These are phyloP conservation scores for Entomortierella parvispora DNA, from an alignment of 192 early-diverging fungal genomes.

Conservation along the genomic window DNA sequence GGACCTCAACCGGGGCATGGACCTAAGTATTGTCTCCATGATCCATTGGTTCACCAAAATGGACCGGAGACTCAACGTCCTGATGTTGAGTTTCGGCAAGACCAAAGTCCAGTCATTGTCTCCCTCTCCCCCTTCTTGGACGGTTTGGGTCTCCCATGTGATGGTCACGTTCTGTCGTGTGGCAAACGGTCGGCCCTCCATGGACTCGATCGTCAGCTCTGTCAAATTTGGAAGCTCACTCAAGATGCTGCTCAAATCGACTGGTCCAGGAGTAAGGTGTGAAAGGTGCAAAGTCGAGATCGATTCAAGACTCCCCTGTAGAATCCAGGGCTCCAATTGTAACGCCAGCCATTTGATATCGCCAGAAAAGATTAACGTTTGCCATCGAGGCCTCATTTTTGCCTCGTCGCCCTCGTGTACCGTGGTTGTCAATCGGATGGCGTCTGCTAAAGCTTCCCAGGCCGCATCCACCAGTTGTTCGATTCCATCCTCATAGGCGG, in stretches of 20 bases:
- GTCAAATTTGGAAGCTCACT: not conserved
- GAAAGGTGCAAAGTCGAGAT: not conserved
- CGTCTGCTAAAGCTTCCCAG: not conserved
- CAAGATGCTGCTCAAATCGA: constrained; percentile 12
- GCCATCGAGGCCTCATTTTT: not conserved
- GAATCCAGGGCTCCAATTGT: not conserved
- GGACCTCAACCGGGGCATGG: constrained; percentile 2
- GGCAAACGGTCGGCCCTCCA: not conserved
- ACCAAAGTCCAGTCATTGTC: not conserved
- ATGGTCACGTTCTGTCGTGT: constrained; percentile 1
- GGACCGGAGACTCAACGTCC: not conserved
- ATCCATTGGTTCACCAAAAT: not conserved
- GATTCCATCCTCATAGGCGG: not conserved
- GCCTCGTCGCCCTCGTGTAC: not conserved
- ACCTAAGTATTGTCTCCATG: not conserved
- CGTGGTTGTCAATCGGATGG: not conserved
- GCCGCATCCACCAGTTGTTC: not conserved
- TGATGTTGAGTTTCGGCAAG: not conserved
- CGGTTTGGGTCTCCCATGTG: not conserved
- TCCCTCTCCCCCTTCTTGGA: not conserved
- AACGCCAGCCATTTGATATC: not conserved
- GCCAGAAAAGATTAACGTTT: constrained; percentile 1
- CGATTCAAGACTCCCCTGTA: not conserved
- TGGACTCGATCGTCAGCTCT: constrained; percentile 4
- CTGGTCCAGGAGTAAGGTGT: constrained; percentile 6